phyloP scores from a whole-genome alignment of 306 rosid genomes.

The Lathyrus oleraceus region DNA sequence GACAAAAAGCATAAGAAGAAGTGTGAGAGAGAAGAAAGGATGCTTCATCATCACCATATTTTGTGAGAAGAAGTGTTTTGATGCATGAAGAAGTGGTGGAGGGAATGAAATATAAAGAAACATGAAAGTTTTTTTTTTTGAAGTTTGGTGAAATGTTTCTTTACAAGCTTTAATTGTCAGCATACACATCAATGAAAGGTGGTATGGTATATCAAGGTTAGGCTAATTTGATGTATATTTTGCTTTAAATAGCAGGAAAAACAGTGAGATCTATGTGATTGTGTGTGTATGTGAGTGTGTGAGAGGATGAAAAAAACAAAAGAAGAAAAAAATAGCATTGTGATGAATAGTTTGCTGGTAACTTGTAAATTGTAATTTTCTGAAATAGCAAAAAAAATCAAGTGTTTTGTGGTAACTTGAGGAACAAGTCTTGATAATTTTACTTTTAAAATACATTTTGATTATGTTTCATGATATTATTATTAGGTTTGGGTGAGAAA shows the following conservation, averaged over 20 bases:
- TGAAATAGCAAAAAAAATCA: constrained; percentile 27
- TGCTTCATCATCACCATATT: constrained; percentile 35
- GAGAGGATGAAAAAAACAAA: too few relatives aligned
- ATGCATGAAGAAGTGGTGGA: constrained; percentile 23
- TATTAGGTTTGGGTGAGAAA: constrained; percentile 12
- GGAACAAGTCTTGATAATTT: constrained; percentile 32
- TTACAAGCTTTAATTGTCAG: constrained; percentile 39
- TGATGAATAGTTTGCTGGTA: constrained; percentile 32
- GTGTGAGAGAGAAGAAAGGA: constrained; percentile 27
- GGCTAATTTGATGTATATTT: constrained; percentile 31
- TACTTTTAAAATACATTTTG: constrained; percentile 23
- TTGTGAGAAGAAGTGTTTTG: constrained; percentile 26
- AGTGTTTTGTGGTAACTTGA: constrained; percentile 38
- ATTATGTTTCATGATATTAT: constrained; percentile 15
- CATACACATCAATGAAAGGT: constrained; percentile 39
- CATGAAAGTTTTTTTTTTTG: neutral
- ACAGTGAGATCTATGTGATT: too few relatives aligned
- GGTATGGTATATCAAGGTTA: constrained; percentile 42
- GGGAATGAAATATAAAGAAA: constrained; percentile 50
- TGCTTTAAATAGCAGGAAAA: constrained; percentile 72
- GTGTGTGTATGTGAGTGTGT: too few relatives aligned
- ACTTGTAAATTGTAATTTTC: constrained; percentile 28
- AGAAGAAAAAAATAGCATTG: neutral
- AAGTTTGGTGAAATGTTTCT: constrained; percentile 41
- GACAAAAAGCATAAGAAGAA: constrained; percentile 26